These are phyloP conservation scores for Colletotrichum caudatum DNA, from an alignment of 2,329 filamentous ascomycete genomes.

Conservation along the genomic window DNA sequence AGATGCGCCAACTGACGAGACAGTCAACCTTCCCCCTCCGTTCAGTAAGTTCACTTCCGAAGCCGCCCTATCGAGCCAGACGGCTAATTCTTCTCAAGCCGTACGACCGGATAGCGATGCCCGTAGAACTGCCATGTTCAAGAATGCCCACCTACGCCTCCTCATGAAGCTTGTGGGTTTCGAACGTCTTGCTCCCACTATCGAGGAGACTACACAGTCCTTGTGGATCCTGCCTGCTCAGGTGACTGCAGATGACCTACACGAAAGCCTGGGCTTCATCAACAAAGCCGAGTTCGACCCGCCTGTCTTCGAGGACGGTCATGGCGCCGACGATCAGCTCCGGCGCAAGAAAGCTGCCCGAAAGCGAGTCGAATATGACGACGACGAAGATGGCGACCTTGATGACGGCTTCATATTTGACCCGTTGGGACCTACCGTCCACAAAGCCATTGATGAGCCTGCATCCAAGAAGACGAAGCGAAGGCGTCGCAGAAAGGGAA, in stretches of 20 bases:
- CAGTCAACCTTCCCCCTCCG: conserved; percentile 51
- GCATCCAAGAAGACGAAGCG: conserved; percentile 50
- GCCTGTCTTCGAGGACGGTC: conserved; percentile 80
- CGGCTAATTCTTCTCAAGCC: conserved; percentile 56
- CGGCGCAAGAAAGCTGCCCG: conserved; percentile 72
- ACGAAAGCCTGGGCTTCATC: conserved; percentile 78
- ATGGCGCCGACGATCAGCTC: conserved; percentile 82
- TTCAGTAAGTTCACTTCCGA: conserved; percentile 61
- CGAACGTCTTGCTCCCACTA: conserved; percentile 63
- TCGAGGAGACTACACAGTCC: conserved; percentile 80
- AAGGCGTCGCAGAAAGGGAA: conserved; percentile 61
- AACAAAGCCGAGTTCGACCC: conserved; percentile 83
- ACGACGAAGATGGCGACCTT: conserved; percentile 66
- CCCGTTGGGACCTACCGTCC: conserved; percentile 72
- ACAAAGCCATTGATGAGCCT: conserved; percentile 63
- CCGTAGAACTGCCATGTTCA: conserved; percentile 82
- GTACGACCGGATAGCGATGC: conserved; percentile 74
- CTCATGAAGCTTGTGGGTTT: conserved; percentile 83
- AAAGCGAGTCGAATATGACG: conserved; percentile 74
- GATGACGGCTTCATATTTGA: conserved; percentile 75
- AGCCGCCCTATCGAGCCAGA: conserved; percentile 1
- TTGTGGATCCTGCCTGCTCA: conserved; percentile 81
- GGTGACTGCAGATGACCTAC: conserved; percentile 73
- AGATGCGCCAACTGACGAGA: conserved; percentile 49
- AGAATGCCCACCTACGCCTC: conserved; percentile 87